Conservation (phyloP, 2,329 filamentous ascomycete genomes). For the Dactylonectria estremocensis region DNA sequence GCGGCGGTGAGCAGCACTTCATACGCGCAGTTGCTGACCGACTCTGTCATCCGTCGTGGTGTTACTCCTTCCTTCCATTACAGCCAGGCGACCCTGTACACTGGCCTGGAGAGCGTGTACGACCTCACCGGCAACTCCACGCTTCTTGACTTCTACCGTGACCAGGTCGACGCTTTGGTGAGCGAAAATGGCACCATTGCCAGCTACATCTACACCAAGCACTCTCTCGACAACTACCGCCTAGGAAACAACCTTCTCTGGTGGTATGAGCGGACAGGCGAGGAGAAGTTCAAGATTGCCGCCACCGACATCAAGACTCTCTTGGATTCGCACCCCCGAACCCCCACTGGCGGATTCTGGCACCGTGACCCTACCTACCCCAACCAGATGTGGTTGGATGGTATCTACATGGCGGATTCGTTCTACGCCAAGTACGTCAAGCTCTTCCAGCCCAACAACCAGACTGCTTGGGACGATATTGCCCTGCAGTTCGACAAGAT, state of each 20-base stretch:
- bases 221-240: conserved; percentile 68
- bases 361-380: conserved; percentile 62
- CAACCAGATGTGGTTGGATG: conserved; percentile 73
- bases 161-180: conserved; percentile 64
- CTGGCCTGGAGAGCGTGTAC: conserved; percentile 63
- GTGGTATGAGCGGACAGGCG: conserved; percentile 62
- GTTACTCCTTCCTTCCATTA: conserved; percentile 59
- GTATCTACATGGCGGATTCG: conserved; percentile 65
- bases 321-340: conserved; percentile 65
- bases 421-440: conserved; percentile 60
- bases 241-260: conserved; percentile 67
- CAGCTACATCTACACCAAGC: conserved; percentile 62
- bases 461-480: conserved; percentile 62
- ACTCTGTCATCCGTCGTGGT: conserved; percentile 62
- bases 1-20: conserved; percentile 19
- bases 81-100: conserved; percentile 62
- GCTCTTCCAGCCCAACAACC: conserved; percentile 56
- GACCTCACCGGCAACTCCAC: conserved; percentile 59
- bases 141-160: conserved; percentile 61
- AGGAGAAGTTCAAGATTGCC: conserved; percentile 64
- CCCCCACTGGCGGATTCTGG: conserved; percentile 68
- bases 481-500: conserved; percentile 63
- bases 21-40: conserved; percentile 58
- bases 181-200: conserved; percentile 60
- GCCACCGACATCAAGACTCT: conserved; percentile 62